phyloP scores from a whole-genome alignment of 148 eudicot genomes.

The Dianthus caryophyllus region DNA sequence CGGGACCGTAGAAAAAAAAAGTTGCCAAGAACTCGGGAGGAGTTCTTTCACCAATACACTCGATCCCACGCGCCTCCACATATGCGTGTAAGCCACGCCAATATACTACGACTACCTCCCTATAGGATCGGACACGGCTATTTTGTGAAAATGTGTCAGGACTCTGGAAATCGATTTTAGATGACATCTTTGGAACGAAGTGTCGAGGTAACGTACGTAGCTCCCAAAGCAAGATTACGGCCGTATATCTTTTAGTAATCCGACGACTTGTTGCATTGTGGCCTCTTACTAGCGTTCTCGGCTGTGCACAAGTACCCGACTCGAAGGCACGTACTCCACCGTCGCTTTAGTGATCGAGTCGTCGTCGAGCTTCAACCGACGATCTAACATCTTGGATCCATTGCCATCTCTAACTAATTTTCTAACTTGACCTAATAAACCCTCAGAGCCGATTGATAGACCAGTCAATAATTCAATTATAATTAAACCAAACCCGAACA shows the following conservation, averaged over 20 bases:
- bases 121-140: no score
- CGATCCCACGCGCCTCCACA: constrained; percentile 5
- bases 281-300: constrained; percentile 66
- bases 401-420: constrained; percentile 47
- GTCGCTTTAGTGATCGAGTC: constrained; percentile 51
- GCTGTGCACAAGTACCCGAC: constrained; percentile 93
- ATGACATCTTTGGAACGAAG: no score
- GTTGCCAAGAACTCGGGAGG: neutral
- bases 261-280: constrained; percentile 92
- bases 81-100: neutral
- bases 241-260: constrained; percentile 72
- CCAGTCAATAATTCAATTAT: constrained; percentile 71
- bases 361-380: constrained; percentile 43
- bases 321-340: constrained; percentile 61
- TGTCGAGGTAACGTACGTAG: no score
- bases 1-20: constrained; percentile 17
- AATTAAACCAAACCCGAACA: constrained; percentile 65
- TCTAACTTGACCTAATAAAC: constrained; percentile 42
- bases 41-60: neutral
- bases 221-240: no score
- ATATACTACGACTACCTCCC: no score
- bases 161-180: no score
- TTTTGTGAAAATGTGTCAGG: no score
- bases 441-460: constrained; percentile 28
- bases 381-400: constrained; percentile 45